phyloP scores from a whole-genome alignment of 441 rosid species.

The Lepidium campestre region DNA sequence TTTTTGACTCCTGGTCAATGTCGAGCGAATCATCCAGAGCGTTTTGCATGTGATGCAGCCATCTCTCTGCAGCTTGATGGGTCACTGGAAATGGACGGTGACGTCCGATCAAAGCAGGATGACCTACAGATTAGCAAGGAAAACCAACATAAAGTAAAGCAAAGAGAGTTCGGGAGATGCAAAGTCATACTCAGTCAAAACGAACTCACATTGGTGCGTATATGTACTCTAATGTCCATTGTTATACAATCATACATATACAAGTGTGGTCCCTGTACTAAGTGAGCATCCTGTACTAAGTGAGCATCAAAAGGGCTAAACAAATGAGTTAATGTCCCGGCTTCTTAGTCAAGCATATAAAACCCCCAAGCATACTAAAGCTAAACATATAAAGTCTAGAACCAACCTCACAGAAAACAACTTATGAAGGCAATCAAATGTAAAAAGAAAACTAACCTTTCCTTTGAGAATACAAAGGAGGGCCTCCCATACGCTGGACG shows the following conservation, averaged over 20 bases:
- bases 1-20: constrained; percentile 68
- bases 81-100: constrained; percentile 90
- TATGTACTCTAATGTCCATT: background rate
- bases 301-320: background rate
- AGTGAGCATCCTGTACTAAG: background rate
- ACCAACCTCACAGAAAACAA: background rate
- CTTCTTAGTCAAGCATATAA: background rate
- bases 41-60: constrained; percentile 82
- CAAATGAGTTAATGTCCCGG: background rate
- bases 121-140: constrained; percentile 41
- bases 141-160: background rate
- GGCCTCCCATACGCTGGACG: constrained; percentile 93
- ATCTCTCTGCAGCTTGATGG: constrained; percentile 82
- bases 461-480: constrained; percentile 77
- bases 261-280: background rate
- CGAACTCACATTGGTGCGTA: background rate
- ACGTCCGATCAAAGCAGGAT: constrained; percentile 85
- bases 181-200: constrained; percentile 7
- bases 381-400: background rate
- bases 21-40: constrained; percentile 61
- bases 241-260: background rate
- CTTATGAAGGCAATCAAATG: background rate
- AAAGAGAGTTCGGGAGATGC: constrained; percentile 1
- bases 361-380: background rate
- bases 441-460: constrained; percentile 43